Conservation (phyloP, 169 alveolate species). For the Besnoitia besnoiti region DNA sequence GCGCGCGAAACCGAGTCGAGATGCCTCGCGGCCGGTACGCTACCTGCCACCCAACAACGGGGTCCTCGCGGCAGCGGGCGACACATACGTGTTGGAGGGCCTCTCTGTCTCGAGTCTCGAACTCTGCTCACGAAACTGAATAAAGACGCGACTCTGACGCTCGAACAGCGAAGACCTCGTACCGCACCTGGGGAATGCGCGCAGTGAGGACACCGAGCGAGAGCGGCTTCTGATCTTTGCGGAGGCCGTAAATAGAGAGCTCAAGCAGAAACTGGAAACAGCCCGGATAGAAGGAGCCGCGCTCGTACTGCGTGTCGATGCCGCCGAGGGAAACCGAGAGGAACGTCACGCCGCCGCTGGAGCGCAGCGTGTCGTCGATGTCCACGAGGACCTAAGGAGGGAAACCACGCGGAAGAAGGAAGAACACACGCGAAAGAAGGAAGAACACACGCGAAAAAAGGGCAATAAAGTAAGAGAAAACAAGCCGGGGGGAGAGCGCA, state of each 20-base stretch:
- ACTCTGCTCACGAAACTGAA: no score
- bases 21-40: no score
- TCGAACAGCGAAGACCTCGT: no score
- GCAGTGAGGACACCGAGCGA: constrained; percentile 85
- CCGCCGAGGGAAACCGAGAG: constrained; percentile 86
- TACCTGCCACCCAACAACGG: no score
- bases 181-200: constrained; percentile 83
- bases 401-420: background rate
- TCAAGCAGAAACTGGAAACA: constrained; percentile 82
- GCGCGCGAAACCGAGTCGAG: no score
- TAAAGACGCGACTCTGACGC: no score
- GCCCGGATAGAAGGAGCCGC: constrained; percentile 66
- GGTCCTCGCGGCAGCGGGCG: no score
- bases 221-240: constrained; percentile 76
- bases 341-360: constrained; percentile 84
- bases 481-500: background rate
- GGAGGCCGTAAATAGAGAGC: constrained; percentile 74
- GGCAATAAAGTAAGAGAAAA: background rate
- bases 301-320: constrained; percentile 81
- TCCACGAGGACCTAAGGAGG: constrained; percentile 80
- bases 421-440: no score
- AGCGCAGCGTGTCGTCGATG: constrained; percentile 85
- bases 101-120: no score
- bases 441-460: background rate
- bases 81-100: no score